Evolutionary conservation across 176 grass and related monocot species (phyloP), one percentile per base, ranked within the genome.

Genomic region (Typha latifolia): DNA sequence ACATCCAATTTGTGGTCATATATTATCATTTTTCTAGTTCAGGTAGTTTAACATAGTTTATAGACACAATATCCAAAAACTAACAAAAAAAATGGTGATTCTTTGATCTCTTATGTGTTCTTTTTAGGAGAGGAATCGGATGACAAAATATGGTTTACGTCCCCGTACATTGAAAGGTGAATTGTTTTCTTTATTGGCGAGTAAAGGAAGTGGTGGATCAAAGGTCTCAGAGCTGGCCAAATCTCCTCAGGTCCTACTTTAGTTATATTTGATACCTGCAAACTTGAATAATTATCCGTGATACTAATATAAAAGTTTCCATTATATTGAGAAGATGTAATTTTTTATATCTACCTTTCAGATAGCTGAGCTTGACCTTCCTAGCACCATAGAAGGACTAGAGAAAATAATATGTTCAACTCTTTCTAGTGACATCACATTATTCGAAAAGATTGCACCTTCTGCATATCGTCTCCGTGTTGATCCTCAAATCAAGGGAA

Each of bases 401-500:
- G 89, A 99, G 31, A 72, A 93, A 56, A 68, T 78, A 51, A 87
- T 99, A 68, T 70, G 68, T 71, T 85, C 66, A 51, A 93, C 84
- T 68, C 89, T 99, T 77, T 93, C 86, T 16, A 99, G 94, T 81
- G 94, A 99, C n/a, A 99, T 99, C 73, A 90, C 94, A 68, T 84
- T 99, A 68, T 99, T 99, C 81, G 94, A 99, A 76, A 99, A 90
- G 73, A 99, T 99, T 47, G 67, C 84, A 11, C 71, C 76, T 63
- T 81, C 84, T 83, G 83, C 89, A 76, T 99, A 90, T 78, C 89
- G 94, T 76, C 89, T 99, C 29, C 89, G 94, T 70, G 86, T 99
- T 57, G 89, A 99, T 74, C 89, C 89, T 26, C 68, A 78, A 22
- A 86, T 99, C 71, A 99, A 99, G 85, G 94, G 94, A 66, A 90